A percentile compares a stretch with the other conserved stretches of the same genome.
phyloP scores from a whole-genome alignment of 805 yeast genomes.

The Teunomyces panamensis region DNA sequence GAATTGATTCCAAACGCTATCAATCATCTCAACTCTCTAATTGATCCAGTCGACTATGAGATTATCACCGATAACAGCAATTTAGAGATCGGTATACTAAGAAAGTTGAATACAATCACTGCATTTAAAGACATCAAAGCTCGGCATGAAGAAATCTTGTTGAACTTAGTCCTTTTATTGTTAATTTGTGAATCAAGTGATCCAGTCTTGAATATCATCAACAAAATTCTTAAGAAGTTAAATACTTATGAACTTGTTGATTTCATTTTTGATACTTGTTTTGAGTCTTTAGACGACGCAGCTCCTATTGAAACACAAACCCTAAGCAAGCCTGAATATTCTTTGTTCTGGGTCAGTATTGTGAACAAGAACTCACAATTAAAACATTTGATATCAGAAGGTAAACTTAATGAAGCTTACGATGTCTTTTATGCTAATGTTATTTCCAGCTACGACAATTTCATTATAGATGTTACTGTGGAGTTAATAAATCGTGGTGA shows the following conservation, averaged over 20 bases:
- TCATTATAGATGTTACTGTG: conserved; percentile 36
- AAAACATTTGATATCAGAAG: conserved; percentile 13
- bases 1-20: conserved; percentile 25
- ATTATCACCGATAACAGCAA: conserved; percentile 4
- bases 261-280: conserved; percentile 25
- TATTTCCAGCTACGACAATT: conserved; percentile 19
- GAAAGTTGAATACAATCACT: conserved; percentile 21
- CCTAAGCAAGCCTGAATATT: conserved; percentile 19
- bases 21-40: conserved; percentile 19
- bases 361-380: conserved; percentile 19
- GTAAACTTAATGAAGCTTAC: conserved; percentile 22
- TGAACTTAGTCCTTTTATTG: conserved; percentile 28
- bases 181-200: conserved; percentile 33
- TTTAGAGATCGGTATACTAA: conserved; percentile 16
- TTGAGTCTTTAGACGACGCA: conserved; percentile 11
- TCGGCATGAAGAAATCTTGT: conserved; percentile 27
- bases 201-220: conserved; percentile 20
- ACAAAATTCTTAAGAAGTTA: conserved; percentile 22
- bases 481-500: conserved; percentile 31
- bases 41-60: conserved; percentile 12
- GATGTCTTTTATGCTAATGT: conserved; percentile 22
- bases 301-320: conserved; percentile 13
- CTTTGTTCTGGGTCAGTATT: conserved; percentile 30
- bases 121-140: conserved; percentile 28
- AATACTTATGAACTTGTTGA: conserved; percentile 22